Evolutionary conservation across 805 yeast genomes (phyloP).

Genomic region (Candida ponderosae): DNA sequence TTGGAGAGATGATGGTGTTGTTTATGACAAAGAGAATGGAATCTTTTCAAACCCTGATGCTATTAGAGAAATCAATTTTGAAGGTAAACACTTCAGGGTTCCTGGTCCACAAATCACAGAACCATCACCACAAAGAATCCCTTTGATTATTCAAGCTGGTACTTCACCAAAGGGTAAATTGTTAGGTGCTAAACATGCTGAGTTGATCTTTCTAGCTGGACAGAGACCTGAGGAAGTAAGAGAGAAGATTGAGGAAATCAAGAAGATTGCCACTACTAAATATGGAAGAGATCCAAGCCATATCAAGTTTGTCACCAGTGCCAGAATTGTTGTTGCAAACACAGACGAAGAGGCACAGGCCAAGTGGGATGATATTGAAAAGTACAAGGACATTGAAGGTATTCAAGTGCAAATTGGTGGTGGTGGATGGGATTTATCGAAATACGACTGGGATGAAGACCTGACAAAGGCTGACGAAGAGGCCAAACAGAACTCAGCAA

Average conservation of each 20-base stretch:
- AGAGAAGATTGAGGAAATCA: conserved; percentile 14
- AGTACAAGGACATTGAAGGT: conserved; percentile 26
- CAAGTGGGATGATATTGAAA: conserved; percentile 20
- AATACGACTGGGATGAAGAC: conserved; percentile 24
- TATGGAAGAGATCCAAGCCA: conserved; percentile 24
- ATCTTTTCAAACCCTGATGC: conserved; percentile 23
- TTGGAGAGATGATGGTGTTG: conserved; percentile 26
- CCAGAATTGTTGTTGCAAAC: conserved; percentile 23
- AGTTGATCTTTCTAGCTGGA: conserved; percentile 25
- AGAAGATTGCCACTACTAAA: conserved; percentile 21
- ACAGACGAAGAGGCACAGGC: conserved; percentile 28
- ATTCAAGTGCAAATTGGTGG: conserved; percentile 33
- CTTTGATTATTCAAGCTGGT: conserved; percentile 31
- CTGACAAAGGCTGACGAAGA: conserved; percentile 17
- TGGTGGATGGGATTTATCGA: conserved; percentile 30
- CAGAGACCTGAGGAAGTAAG: conserved; percentile 20
- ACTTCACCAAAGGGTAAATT: conserved; percentile 26
- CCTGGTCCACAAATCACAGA: conserved; percentile 27
- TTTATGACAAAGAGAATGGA: conserved; percentile 12
- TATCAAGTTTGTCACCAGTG: conserved; percentile 25
- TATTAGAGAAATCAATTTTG: conserved; percentile 25
- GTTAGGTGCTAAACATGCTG: conserved; percentile 31
- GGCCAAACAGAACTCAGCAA: conserved; percentile 18
- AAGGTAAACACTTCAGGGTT: conserved; percentile 27
- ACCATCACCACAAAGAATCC: conserved; percentile 31